A percentile compares a stretch with the other conserved stretches of the same genome.
Evolutionary conservation across 2,329 filamentous ascomycete genomes (phyloP).

Genomic region (Ceratocystis eucalypticola): DNA sequence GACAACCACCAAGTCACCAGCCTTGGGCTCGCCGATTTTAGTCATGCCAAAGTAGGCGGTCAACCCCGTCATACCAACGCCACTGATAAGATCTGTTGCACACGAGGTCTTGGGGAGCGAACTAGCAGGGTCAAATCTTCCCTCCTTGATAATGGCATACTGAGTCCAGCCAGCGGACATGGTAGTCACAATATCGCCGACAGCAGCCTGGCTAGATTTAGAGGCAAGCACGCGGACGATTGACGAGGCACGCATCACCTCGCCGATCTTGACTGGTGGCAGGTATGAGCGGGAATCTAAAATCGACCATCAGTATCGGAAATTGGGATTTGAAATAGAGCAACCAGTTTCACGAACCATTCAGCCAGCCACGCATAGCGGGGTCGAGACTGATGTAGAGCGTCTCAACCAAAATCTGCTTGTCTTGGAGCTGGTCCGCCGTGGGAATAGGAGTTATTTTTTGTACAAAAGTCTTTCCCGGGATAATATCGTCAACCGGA

Average conservation of each 20-base stretch:
- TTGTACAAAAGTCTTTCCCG: conserved; percentile 35
- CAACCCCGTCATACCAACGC: conserved; percentile 52
- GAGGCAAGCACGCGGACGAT: conserved; percentile 50
- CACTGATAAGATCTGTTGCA: conserved; percentile 47
- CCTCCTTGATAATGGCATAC: conserved; percentile 44
- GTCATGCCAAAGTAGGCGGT: conserved; percentile 66
- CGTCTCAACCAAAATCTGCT: conserved; percentile 46
- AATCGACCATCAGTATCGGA: background rate
- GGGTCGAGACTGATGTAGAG: conserved; percentile 59
- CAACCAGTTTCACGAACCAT: conserved; percentile 30
- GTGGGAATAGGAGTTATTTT: conserved; percentile 34
- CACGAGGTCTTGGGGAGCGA: conserved; percentile 30
- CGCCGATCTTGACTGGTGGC: conserved; percentile 53
- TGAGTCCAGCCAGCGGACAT: conserved; percentile 51
- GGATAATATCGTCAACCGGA: conserved; percentile 45
- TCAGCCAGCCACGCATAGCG: conserved; percentile 64
- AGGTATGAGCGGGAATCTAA: conserved; percentile 45
- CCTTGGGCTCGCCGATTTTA: conserved; percentile 52
- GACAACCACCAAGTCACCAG: conserved; percentile 63
- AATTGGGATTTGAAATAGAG: background rate
- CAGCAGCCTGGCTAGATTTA: conserved; percentile 39
- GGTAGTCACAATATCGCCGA: conserved; percentile 43
- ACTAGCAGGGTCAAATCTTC: conserved; percentile 33
- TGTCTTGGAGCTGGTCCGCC: conserved; percentile 43
- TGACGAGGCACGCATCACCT: conserved; percentile 51